These are phyloP conservation scores for Hygrophorus pudorinus DNA, from an alignment of 768 basidiomycete genomes.

Conservation along the genomic window DNA sequence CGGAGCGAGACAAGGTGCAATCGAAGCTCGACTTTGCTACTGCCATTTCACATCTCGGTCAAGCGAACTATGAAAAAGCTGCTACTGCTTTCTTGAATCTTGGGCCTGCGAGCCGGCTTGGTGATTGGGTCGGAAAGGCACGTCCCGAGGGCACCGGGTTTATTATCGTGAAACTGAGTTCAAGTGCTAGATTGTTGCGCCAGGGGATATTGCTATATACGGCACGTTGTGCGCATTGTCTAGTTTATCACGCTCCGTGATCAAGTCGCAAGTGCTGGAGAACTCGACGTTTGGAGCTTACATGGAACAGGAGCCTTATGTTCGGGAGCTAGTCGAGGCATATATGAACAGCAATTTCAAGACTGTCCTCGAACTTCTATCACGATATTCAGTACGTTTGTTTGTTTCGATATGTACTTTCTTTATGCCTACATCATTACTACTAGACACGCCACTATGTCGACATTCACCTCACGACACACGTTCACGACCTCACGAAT, in stretches of 20 bases:
- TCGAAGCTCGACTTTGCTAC: constrained; percentile 76
- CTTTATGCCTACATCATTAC: neutral
- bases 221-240: constrained; percentile 79
- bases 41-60: constrained; percentile 66
- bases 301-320: constrained; percentile 79
- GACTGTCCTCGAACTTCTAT: constrained; percentile 64
- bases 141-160: constrained; percentile 5
- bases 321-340: constrained; percentile 77
- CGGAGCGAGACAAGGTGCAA: constrained; percentile 59
- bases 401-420: neutral
- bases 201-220: constrained; percentile 82
- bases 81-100: constrained; percentile 64
- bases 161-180: neutral
- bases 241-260: constrained; percentile 54
- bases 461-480: constrained; percentile 67
- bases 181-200: constrained; percentile 51
- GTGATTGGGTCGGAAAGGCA: constrained; percentile 72
- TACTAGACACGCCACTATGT: constrained; percentile 66
- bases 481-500: constrained; percentile 54
- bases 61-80: constrained; percentile 70
- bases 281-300: constrained; percentile 64
- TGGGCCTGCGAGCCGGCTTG: constrained; percentile 54
- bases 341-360: constrained; percentile 87
- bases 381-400: constrained; percentile 54
- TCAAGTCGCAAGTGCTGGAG: constrained; percentile 59